Conservation (phyloP, 2,329 filamentous ascomycete species). For the Aspergillus versicolor region DNA sequence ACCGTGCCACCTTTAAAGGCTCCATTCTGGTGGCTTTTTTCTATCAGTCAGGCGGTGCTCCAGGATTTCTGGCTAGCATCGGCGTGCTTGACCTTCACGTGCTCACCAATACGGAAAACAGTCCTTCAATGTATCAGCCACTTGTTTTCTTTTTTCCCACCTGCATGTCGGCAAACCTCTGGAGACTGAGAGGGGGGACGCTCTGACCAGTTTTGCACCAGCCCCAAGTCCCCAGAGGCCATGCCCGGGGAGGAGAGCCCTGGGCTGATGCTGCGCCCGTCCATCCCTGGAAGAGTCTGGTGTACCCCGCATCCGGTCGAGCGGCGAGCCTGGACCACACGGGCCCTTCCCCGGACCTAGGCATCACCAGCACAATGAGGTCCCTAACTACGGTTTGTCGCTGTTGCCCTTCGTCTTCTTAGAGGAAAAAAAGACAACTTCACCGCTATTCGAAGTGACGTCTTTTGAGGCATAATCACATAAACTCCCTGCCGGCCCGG, state of each 20-base stretch:
- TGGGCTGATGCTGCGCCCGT: not conserved
- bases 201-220: not conserved
- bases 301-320: slow-evolving; percentile 26
- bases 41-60: slow-evolving; percentile 2
- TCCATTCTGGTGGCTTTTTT: not conserved
- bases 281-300: not conserved
- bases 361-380: not conserved
- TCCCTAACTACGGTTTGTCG: not conserved
- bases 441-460: not conserved
- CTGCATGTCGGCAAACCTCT: no score
- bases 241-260: not conserved
- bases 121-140: not conserved
- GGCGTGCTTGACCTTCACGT: not conserved
- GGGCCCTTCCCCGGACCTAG: slow-evolving; percentile 21
- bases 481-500: not conserved
- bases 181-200: no score
- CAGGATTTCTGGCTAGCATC: not conserved
- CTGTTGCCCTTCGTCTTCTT: not conserved
- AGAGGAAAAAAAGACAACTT: not conserved
- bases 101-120: not conserved
- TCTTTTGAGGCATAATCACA: not conserved
- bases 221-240: not conserved
- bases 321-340: slow-evolving; percentile 22
- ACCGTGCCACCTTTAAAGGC: not conserved
- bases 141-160: not conserved